Conservation (phyloP, 306 rosid genomes). For the Malus sieversii region DNA sequence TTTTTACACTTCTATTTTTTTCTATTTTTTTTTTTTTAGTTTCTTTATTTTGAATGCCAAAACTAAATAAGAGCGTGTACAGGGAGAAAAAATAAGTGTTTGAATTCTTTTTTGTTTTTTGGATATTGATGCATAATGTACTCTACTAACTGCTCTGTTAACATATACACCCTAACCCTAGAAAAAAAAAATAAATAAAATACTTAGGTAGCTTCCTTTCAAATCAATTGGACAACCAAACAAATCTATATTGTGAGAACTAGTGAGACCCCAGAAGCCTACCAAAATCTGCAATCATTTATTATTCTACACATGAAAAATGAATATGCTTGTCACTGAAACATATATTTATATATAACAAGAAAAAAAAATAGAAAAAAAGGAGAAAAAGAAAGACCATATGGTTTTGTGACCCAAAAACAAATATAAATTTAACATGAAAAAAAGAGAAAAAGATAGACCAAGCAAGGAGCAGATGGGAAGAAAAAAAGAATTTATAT, state of each 20-base stretch:
- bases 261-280: conserved; percentile 11
- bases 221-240: conserved; percentile 17
- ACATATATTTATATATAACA: not conserved
- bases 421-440: not conserved
- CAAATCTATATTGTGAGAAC: conserved; percentile 7
- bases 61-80: not conserved
- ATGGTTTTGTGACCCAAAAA: not conserved
- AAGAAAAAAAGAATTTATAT: not conserved
- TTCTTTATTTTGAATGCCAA: no score
- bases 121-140: not conserved
- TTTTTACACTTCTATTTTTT: not conserved
- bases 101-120: not conserved
- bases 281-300: not conserved
- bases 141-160: not conserved
- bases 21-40: no score
- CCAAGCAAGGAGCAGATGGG: not conserved
- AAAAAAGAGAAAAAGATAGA: not conserved
- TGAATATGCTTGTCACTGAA: not conserved
- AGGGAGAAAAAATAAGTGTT: no score
- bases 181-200: not conserved
- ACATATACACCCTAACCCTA: not conserved
- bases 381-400: not conserved
- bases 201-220: not conserved
- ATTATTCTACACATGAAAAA: not conserved
- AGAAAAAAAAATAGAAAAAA: not conserved